These are phyloP conservation scores for Naegleria gruberi DNA, from an alignment of 208 protist genomes.

Conservation along the genomic window DNA sequence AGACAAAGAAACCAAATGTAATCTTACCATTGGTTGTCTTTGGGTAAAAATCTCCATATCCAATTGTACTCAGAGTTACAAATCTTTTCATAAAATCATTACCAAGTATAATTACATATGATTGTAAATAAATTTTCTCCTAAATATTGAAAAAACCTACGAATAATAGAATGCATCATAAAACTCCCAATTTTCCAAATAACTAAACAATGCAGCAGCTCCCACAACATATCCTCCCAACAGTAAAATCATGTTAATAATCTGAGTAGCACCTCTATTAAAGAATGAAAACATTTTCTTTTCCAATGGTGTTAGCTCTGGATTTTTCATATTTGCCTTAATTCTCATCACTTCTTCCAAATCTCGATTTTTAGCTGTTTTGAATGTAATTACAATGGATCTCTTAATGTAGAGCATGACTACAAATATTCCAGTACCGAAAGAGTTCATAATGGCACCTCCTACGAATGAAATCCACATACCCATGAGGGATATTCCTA, in stretches of 20 bases:
- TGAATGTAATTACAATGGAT: background rate
- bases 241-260: background rate
- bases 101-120: no score
- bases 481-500: background rate
- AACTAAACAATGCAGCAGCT: background rate
- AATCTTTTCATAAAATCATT: no score
- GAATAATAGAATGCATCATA: background rate
- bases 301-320: background rate
- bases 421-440: background rate
- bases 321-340: background rate
- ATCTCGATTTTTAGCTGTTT: background rate
- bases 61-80: background rate
- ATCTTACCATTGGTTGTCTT: background rate
- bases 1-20: background rate
- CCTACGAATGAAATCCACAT: background rate
- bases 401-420: background rate
- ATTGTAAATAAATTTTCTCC: no score
- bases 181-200: background rate
- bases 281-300: background rate
- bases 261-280: background rate
- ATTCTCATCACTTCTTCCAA: background rate
- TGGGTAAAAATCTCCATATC: background rate
- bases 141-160: no score
- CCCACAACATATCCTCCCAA: background rate
- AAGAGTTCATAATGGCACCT: background rate